Conservation (phyloP, 1,284 basidiomycete genomes). For the Ustilago curta region DNA sequence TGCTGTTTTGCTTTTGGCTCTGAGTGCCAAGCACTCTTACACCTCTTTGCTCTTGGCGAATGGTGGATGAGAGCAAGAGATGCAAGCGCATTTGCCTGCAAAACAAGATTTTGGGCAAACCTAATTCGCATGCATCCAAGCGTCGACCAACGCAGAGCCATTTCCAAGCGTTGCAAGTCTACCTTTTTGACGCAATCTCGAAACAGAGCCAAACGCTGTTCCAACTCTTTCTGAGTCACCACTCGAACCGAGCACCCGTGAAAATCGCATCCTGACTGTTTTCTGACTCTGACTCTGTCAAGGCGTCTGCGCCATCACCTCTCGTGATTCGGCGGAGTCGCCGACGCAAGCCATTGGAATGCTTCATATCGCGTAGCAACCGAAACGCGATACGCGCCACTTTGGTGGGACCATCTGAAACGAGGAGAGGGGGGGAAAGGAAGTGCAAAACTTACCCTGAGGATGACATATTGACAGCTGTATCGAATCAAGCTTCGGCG, state of each 20-base stretch:
- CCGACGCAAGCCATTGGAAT: constrained; percentile 14
- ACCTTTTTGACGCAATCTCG: constrained; percentile 8
- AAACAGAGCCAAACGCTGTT: constrained; percentile 14
- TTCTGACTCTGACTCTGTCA: background rate
- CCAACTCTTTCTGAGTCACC: background rate
- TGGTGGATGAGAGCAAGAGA: background rate
- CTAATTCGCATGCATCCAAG: constrained; percentile 9
- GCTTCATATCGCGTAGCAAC: constrained; percentile 13
- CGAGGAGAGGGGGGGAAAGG: background rate
- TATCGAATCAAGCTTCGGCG: background rate
- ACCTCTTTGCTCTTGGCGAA: background rate
- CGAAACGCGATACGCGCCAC: background rate
- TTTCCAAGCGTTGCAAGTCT: background rate
- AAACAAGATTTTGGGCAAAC: background rate
- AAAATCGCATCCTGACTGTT: background rate
- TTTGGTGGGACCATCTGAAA: constrained; percentile 6
- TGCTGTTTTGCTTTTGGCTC: background rate
- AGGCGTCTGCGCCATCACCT: background rate
- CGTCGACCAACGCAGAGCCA: constrained; percentile 8
- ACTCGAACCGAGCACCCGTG: background rate
- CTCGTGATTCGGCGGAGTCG: background rate
- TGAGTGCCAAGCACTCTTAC: background rate
- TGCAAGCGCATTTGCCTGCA: background rate
- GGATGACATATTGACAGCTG: constrained; percentile 22
- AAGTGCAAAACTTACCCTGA: constrained; percentile 33